Conservation (phyloP, 257 asterid species). For the Dorcoceras hygrometricum region DNA sequence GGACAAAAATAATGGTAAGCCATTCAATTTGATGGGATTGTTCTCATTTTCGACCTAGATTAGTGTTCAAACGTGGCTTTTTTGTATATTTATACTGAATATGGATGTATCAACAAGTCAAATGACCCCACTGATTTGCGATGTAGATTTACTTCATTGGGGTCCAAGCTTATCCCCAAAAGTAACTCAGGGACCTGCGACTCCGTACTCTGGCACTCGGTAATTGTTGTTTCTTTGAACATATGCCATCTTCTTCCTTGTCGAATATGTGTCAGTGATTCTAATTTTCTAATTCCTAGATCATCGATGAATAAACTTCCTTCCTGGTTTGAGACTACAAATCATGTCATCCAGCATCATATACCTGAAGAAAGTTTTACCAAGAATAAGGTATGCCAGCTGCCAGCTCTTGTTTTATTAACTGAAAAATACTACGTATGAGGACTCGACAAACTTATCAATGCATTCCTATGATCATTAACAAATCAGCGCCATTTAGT, state of each 20-base stretch:
- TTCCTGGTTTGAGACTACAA: constrained; percentile 36
- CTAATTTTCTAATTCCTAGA: constrained; percentile 30
- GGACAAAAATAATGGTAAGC: constrained; percentile 36
- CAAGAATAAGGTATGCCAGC: constrained; percentile 42
- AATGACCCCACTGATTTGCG: constrained; percentile 18
- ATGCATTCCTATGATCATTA: constrained; percentile 9
- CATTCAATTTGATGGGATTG: constrained; percentile 6
- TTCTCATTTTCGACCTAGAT: background rate
- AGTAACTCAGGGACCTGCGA: constrained; percentile 31
- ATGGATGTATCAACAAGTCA: constrained; percentile 6
- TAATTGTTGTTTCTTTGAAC: constrained; percentile 22
- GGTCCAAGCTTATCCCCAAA: constrained; percentile 34
- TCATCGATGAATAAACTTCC: constrained; percentile 33
- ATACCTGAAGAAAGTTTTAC: constrained; percentile 11
- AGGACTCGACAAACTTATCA: constrained; percentile 5
- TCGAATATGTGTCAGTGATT: constrained; percentile 10
- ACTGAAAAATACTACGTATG: constrained; percentile 9
- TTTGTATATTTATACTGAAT: background rate
- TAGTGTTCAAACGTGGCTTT: constrained; percentile 9
- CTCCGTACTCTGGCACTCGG: constrained; percentile 33
- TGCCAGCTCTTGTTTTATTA: constrained; percentile 12
- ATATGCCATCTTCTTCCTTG: background rate
- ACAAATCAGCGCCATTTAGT: constrained; percentile 35
- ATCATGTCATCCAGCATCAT: constrained; percentile 31
- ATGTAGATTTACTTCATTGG: constrained; percentile 41